Conservation (phyloP, 805 yeast species). For the Schwanniomyces yamadae region DNA sequence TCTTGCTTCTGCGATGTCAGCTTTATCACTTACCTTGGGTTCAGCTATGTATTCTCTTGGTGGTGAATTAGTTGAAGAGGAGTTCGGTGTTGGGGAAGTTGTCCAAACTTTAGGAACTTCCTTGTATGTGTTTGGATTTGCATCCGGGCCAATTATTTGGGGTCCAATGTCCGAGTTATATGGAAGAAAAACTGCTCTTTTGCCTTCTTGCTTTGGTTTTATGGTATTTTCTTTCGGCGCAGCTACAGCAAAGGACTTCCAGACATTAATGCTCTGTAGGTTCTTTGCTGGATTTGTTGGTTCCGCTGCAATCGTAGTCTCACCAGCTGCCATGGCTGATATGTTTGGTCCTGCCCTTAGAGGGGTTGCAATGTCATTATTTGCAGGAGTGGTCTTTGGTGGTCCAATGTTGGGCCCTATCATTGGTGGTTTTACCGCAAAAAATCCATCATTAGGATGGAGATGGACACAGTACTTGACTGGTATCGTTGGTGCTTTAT, state of each 20-base stretch:
- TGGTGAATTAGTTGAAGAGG: constrained; percentile 40
- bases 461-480: constrained; percentile 51
- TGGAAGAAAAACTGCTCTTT: constrained; percentile 65
- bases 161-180: constrained; percentile 80
- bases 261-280: constrained; percentile 70
- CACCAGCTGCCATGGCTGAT: constrained; percentile 83
- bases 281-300: constrained; percentile 77
- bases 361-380: constrained; percentile 71
- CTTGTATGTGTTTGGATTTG: constrained; percentile 81
- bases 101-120: constrained; percentile 71
- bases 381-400: constrained; percentile 62
- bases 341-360: constrained; percentile 60
- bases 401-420: constrained; percentile 81
- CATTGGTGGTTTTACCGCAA: constrained; percentile 29
- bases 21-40: constrained; percentile 33
- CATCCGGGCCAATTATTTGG: constrained; percentile 83
- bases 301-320: constrained; percentile 74
- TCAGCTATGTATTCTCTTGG: constrained; percentile 74
- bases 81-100: constrained; percentile 57
- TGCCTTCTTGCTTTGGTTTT: constrained; percentile 44
- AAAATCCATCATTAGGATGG: constrained; percentile 40
- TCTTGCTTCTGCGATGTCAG: constrained; percentile 46
- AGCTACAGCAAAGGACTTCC: constrained; percentile 72
- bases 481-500: constrained; percentile 29
- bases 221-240: constrained; percentile 50